Percentiles rank a stretch among this genome's conserved stretches.
Conservation (phyloP, 306 rosid genomes). For the Vigna hirtella region DNA sequence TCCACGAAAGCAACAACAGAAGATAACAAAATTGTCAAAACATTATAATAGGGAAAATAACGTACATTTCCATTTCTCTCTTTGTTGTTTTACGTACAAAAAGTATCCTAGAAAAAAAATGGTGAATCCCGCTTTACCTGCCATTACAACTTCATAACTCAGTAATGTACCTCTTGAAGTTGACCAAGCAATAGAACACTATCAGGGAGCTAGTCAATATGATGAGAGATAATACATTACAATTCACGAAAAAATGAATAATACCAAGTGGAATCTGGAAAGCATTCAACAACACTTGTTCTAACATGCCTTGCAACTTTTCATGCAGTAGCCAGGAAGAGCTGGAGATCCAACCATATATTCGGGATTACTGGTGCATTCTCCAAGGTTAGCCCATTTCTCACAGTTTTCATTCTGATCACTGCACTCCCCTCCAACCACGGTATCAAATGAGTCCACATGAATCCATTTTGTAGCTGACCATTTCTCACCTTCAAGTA, state of each 20-base stretch:
- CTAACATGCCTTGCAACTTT: conserved; percentile 88
- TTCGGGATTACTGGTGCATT: conserved; percentile 81
- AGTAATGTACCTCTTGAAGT: conserved; percentile 33
- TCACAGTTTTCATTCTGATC: conserved; percentile 80
- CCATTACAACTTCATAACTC: conserved; percentile 36
- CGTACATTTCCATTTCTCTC: not conserved
- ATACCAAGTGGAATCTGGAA: conserved; percentile 25
- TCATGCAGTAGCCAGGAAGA: conserved; percentile 89
- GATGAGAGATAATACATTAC: conserved; percentile 38
- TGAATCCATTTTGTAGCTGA: conserved; percentile 99
- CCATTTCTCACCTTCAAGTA: conserved; percentile 98
- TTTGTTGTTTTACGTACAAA: conserved; percentile 27
- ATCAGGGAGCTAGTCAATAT: conserved; percentile 34
- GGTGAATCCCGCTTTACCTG: conserved; percentile 34
- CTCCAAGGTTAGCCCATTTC: conserved; percentile 93
- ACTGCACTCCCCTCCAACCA: conserved; percentile 60
- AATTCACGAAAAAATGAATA: not conserved
- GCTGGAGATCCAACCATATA: conserved; percentile 85
- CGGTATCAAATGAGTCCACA: conserved; percentile 82
- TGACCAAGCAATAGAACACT: conserved; percentile 29
- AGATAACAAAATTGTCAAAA: conserved; percentile 11
- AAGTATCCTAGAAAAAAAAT: not conserved
- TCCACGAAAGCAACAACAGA: conserved; percentile 21
- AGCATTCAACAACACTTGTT: conserved; percentile 26
- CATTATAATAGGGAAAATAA: conserved; percentile 19